Evolutionary conservation across 164 flowering plant genomes (phyloP).

Genomic region (Tinospora cordifolia): DNA sequence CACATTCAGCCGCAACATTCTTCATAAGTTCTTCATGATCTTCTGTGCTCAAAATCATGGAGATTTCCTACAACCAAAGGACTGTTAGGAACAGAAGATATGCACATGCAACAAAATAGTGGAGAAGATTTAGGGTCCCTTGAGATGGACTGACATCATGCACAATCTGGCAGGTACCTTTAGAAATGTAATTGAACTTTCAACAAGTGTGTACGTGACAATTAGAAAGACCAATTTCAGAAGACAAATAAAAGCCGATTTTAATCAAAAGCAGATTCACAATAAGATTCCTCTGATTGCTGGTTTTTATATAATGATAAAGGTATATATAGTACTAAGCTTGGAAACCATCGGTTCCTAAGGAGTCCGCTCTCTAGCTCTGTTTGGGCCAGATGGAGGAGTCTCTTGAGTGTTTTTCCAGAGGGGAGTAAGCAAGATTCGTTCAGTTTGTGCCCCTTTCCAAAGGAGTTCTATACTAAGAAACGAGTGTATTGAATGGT

Average conservation of each 20-base stretch:
- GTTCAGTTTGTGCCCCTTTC: no score
- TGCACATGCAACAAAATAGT: not conserved
- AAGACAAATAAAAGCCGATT: no score
- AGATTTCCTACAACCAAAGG: constrained; percentile 50
- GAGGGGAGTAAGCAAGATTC: no score
- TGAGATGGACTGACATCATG: not conserved
- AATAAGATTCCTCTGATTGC: no score
- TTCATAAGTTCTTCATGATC: constrained; percentile 70
- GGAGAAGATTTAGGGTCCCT: not conserved
- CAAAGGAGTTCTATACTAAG: no score
- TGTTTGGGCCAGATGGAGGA: no score
- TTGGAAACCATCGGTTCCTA: no score
- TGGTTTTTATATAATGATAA: no score
- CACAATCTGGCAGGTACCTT: not conserved
- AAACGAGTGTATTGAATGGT: no score
- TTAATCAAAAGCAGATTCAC: no score
- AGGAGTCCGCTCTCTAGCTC: no score
- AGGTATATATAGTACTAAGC: not conserved
- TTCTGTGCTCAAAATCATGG: constrained; percentile 74
- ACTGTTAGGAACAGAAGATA: not conserved
- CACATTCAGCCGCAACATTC: constrained; percentile 63
- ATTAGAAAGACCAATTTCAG: not conserved
- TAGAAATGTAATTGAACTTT: not conserved
- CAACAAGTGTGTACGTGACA: not conserved
- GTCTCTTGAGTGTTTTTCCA: no score